Percentiles rank a stretch among this genome's conserved stretches.
These are phyloP conservation scores for Lentinula sp. DNA, from an alignment of 768 basidiomycete species.

Conservation along the genomic window DNA sequence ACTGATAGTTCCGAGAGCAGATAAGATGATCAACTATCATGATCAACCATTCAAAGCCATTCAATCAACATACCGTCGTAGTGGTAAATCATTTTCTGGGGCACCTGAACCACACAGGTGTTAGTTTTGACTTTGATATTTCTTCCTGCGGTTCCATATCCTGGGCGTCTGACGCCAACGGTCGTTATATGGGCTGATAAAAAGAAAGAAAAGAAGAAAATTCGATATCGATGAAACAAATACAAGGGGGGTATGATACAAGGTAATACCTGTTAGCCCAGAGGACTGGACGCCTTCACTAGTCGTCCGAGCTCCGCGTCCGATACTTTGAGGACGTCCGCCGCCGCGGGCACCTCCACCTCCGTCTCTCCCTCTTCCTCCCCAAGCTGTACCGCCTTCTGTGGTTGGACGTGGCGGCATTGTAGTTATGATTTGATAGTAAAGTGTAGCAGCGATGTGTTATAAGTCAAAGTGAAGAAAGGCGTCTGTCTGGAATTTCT, in stretches of 20 bases:
- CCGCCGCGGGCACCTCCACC: neutral
- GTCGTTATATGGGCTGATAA: conserved; percentile 27
- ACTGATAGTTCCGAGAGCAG: neutral
- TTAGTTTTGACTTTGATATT: conserved; percentile 35
- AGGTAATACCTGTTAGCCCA: conserved; percentile 2
- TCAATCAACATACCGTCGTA: conserved; percentile 52
- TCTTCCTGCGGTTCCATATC: conserved; percentile 45
- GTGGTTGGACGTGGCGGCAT: neutral
- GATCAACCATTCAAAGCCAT: too few species aligned
- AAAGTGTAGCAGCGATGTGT: neutral
- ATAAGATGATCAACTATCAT: too few species aligned
- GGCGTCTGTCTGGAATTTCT: neutral
- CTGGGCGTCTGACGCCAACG: conserved; percentile 58
- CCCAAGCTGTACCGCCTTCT: neutral
- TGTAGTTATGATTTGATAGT: neutral
- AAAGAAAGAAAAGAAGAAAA: neutral
- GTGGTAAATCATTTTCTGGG: conserved; percentile 56
- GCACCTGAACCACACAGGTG: conserved; percentile 44
- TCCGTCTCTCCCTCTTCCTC: neutral
- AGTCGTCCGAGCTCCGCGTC: neutral
- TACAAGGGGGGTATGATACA: neutral
- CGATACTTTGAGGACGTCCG: neutral
- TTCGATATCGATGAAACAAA: neutral
- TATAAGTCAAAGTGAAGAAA: neutral
- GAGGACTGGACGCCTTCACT: conserved; percentile 3